Evolutionary conservation across 2,329 filamentous ascomycete genomes (phyloP).

Genomic region (Fusarium metavorans): DNA sequence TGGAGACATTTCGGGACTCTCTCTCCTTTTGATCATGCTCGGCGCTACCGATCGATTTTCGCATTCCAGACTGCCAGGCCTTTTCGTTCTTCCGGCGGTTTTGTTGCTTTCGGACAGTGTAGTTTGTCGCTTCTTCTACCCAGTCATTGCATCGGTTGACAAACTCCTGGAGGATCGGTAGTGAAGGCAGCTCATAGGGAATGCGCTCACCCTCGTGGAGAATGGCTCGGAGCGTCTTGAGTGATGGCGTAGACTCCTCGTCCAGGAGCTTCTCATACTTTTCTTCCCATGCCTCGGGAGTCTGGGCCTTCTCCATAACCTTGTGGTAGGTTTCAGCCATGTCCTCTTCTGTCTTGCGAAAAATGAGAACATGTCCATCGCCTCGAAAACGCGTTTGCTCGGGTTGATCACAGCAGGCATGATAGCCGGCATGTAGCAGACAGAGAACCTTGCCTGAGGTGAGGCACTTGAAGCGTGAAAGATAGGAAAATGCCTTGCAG

Average conservation of each 20-base stretch:
- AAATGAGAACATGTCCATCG: constrained; percentile 78
- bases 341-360: constrained; percentile 79
- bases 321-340: constrained; percentile 77
- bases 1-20: constrained; percentile 88
- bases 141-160: constrained; percentile 97
- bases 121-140: constrained; percentile 96
- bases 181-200: constrained; percentile 85
- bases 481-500: constrained; percentile 92
- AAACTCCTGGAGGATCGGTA: constrained; percentile 86
- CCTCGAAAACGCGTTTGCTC: constrained; percentile 77
- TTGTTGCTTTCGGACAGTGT: constrained; percentile 97
- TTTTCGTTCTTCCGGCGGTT: constrained; percentile 96
- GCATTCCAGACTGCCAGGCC: constrained; percentile 79
- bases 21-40: constrained; percentile 80
- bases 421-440: constrained; percentile 81
- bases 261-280: constrained; percentile 89
- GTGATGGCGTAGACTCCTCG: constrained; percentile 83
- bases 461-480: constrained; percentile 89
- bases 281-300: constrained; percentile 89
- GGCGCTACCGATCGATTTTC: constrained; percentile 72
- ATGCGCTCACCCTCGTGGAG: constrained; percentile 96
- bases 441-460: constrained; percentile 86
- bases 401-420: constrained; percentile 81
- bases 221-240: constrained; percentile 86
- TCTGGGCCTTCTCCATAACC: constrained; percentile 85